Evolutionary conservation across 2,329 filamentous ascomycete genomes (phyloP).

Genomic region (Pseudopithomyces maydicus): DNA sequence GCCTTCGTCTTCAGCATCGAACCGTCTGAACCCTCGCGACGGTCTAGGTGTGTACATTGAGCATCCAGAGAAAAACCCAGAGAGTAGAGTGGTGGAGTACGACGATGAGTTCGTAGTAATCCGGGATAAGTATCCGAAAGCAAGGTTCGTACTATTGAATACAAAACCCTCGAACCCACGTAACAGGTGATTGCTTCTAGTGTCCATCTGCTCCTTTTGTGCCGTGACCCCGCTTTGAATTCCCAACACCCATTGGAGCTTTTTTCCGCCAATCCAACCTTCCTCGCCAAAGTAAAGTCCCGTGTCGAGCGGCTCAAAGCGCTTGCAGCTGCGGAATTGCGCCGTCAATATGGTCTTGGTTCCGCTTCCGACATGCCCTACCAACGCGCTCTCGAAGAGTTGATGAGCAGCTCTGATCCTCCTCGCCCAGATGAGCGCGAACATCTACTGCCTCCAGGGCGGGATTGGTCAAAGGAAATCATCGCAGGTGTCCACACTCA

Average conservation of each 20-base stretch:
- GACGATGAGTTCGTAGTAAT: constrained; percentile 76
- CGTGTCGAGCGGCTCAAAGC: constrained; percentile 66
- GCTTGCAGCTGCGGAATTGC: constrained; percentile 76
- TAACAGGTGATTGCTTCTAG: constrained; percentile 37
- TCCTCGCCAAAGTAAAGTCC: constrained; percentile 66
- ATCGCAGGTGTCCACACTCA: constrained; percentile 81
- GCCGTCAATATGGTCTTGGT: constrained; percentile 66
- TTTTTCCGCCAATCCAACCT: constrained; percentile 67
- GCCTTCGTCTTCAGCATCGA: constrained; percentile 31
- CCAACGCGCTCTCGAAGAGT: constrained; percentile 56
- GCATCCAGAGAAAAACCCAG: constrained; percentile 64
- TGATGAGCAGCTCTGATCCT: constrained; percentile 55
- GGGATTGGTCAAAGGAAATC: constrained; percentile 80
- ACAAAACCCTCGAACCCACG: background rate
- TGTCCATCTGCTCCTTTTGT: constrained; percentile 86
- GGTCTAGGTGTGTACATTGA: constrained; percentile 70
- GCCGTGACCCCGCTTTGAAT: constrained; percentile 67
- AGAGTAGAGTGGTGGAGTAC: constrained; percentile 67
- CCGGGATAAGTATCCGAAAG: constrained; percentile 84
- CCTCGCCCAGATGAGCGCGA: constrained; percentile 50
- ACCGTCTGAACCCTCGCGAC: constrained; percentile 53
- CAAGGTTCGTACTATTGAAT: constrained; percentile 22
- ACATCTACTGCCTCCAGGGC: constrained; percentile 61
- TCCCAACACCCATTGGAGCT: constrained; percentile 77
- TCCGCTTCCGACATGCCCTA: constrained; percentile 69